A percentile compares a stretch with the other conserved stretches of the same genome.
These are phyloP conservation scores for Nothophoma quercina DNA, from an alignment of 2,329 filamentous ascomycete genomes.

Conservation along the genomic window DNA sequence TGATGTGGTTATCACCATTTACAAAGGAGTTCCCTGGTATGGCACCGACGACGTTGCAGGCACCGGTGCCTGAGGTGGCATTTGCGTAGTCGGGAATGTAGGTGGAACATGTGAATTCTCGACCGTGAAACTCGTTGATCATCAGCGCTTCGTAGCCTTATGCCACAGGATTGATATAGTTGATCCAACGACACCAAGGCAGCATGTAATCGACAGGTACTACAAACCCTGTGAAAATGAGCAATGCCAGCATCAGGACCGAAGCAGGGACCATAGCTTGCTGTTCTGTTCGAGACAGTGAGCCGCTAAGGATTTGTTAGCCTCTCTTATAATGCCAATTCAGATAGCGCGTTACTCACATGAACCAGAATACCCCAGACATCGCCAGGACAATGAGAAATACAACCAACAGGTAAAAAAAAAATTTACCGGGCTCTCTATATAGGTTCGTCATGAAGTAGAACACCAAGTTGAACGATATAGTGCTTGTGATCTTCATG, in stretches of 20 bases:
- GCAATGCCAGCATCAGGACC: slow-evolving; percentile 65
- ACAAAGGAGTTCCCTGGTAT: too few species aligned
- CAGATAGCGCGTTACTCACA: too few species aligned
- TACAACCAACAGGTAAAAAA: slow-evolving; percentile 75
- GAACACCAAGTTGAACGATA: slow-evolving; percentile 76
- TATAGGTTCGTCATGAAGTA: slow-evolving; percentile 87
- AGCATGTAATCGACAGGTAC: slow-evolving; percentile 67
- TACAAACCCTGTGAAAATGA: slow-evolving; percentile 71
- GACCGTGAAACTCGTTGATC: slow-evolving; percentile 69
- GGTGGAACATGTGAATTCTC: slow-evolving; percentile 15
- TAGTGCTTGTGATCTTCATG: slow-evolving; percentile 71
- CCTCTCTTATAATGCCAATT: too few species aligned
- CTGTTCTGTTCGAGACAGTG: neutral
- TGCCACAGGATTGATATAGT: slow-evolving; percentile 67
- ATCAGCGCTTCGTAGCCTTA: slow-evolving; percentile 81
- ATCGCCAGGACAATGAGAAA: slow-evolving; percentile 70
- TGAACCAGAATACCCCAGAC: too few species aligned
- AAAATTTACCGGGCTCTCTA: slow-evolving; percentile 75
- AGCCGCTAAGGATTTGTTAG: neutral
- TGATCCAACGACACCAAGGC: slow-evolving; percentile 54
- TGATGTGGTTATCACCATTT: too few species aligned
- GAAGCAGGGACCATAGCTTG: slow-evolving; percentile 63
- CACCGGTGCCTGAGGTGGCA: neutral
- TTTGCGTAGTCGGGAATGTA: neutral
- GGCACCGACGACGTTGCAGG: neutral